These are phyloP conservation scores for Hemisphaericaspora subhashii DNA, from an alignment of 1,139 yeast genomes.

Conservation along the genomic window DNA sequence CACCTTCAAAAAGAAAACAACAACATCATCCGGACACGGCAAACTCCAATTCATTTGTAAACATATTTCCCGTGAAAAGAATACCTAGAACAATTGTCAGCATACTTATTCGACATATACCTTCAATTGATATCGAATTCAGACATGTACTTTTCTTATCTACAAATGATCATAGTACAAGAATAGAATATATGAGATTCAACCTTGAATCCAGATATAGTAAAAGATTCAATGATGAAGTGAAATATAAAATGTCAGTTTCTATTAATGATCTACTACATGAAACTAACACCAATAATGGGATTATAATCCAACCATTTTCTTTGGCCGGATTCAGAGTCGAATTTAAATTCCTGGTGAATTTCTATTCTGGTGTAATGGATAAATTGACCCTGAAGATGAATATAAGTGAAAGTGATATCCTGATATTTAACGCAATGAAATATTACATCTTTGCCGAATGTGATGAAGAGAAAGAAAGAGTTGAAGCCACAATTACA, in stretches of 20 bases:
- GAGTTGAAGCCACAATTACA: not conserved
- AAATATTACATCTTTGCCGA: constrained; percentile 10
- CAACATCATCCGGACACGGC: not conserved
- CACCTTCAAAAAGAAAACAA: constrained; percentile 1
- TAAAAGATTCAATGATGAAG: constrained; percentile 16
- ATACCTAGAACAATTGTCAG: constrained; percentile 15
- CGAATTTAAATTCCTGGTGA: constrained; percentile 22
- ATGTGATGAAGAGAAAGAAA: not conserved
- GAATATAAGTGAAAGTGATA: constrained; percentile 13
- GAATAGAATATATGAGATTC: constrained; percentile 26
- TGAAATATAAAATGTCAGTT: constrained; percentile 24
- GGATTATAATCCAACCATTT: constrained; percentile 14
- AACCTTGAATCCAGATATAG: constrained; percentile 23
- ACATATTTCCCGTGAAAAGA: constrained; percentile 21
- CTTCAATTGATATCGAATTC: constrained; percentile 29
- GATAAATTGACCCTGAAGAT: constrained; percentile 11
- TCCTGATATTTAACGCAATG: constrained; percentile 26
- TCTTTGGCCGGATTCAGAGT: constrained; percentile 23
- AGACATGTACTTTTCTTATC: constrained; percentile 19
- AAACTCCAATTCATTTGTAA: not conserved
- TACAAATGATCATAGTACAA: constrained; percentile 14
- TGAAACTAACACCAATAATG: constrained; percentile 5
- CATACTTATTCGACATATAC: constrained; percentile 23
- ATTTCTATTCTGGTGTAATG: constrained; percentile 21
- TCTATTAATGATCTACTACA: constrained; percentile 15